Conservation (phyloP, 1,284 basidiomycete species). For the Volvariella surrecta region DNA sequence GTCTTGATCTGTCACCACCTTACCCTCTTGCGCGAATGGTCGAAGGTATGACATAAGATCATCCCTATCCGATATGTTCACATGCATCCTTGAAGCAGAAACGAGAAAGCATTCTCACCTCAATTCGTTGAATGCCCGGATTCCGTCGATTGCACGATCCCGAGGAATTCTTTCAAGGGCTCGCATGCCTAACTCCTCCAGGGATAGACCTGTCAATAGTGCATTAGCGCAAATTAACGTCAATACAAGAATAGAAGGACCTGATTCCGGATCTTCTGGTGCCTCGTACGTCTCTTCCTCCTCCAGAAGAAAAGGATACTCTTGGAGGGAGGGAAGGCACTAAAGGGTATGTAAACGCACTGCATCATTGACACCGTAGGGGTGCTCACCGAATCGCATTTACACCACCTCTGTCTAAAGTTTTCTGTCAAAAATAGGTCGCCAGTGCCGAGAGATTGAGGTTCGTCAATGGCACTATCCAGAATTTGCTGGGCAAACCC, state of each 20-base stretch:
- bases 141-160: slow-evolving; percentile 70
- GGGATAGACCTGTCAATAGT: slow-evolving; percentile 43
- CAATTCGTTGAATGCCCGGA: slow-evolving; percentile 73
- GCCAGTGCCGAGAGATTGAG: slow-evolving; percentile 37
- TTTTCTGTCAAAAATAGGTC: slow-evolving; percentile 68
- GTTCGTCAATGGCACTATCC: slow-evolving; percentile 14
- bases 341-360: slow-evolving; percentile 16
- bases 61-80: slow-evolving; percentile 36
- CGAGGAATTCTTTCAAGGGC: slow-evolving; percentile 63
- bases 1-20: slow-evolving; percentile 67
- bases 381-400: slow-evolving; percentile 44
- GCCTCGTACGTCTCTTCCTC: slow-evolving; percentile 78
- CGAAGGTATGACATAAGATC: slow-evolving; percentile 63
- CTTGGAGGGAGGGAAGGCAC: slow-evolving; percentile 47
- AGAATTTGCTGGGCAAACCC: slow-evolving; percentile 30
- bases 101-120: slow-evolving; percentile 36
- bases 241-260: slow-evolving; percentile 23
- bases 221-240: slow-evolving; percentile 4
- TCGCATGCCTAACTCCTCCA: slow-evolving; percentile 74
- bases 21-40: slow-evolving; percentile 71
- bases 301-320: slow-evolving; percentile 51
- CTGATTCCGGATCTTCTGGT: slow-evolving; percentile 74
- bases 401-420: slow-evolving; percentile 69
- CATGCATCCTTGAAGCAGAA: background rate
- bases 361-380: slow-evolving; percentile 2